These are phyloP conservation scores for Chaetomidium leptoderma DNA, from an alignment of 495 filamentous ascomycete genomes.

Conservation along the genomic window DNA sequence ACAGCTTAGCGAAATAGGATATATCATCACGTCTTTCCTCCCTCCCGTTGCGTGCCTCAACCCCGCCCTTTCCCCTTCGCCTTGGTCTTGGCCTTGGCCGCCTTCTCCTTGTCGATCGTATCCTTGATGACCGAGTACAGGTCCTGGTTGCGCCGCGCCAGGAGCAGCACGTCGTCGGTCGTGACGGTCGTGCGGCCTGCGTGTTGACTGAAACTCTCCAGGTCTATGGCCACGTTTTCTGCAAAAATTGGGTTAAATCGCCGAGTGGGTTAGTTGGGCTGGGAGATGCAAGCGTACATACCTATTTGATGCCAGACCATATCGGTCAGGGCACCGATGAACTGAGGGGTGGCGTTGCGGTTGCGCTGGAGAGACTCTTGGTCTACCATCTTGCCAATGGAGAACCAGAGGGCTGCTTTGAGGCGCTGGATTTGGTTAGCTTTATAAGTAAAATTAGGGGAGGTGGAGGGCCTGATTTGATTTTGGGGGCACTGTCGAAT, in stretches of 20 bases:
- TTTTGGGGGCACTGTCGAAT: neutral
- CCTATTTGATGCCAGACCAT: slow-evolving; percentile 88
- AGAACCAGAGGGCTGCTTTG: slow-evolving; percentile 92
- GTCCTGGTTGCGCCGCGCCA: slow-evolving; percentile 81
- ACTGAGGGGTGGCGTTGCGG: slow-evolving; percentile 88
- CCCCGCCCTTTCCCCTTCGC: slow-evolving; percentile 12
- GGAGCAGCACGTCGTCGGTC: slow-evolving; percentile 80
- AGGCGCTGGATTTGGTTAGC: slow-evolving; percentile 55
- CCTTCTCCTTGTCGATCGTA: slow-evolving; percentile 58
- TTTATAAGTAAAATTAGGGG: no score
- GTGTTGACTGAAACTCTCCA: slow-evolving; percentile 82
- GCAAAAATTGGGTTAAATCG: neutral
- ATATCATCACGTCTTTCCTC: neutral
- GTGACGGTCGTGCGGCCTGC: slow-evolving; percentile 79
- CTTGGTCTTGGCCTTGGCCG: slow-evolving; percentile 31
- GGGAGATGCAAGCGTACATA: slow-evolving; percentile 33
- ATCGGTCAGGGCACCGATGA: slow-evolving; percentile 88
- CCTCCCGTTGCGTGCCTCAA: neutral
- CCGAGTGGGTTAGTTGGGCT: neutral
- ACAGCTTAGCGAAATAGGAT: neutral
- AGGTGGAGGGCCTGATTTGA: no score
- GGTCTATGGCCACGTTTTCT: slow-evolving; percentile 72
- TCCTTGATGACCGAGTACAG: slow-evolving; percentile 67
- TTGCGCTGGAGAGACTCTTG: slow-evolving; percentile 71
- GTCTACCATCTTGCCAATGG: slow-evolving; percentile 84